These are phyloP conservation scores for Marasmius tenuissimus DNA, from an alignment of 1,284 basidiomycete genomes.

Conservation along the genomic window DNA sequence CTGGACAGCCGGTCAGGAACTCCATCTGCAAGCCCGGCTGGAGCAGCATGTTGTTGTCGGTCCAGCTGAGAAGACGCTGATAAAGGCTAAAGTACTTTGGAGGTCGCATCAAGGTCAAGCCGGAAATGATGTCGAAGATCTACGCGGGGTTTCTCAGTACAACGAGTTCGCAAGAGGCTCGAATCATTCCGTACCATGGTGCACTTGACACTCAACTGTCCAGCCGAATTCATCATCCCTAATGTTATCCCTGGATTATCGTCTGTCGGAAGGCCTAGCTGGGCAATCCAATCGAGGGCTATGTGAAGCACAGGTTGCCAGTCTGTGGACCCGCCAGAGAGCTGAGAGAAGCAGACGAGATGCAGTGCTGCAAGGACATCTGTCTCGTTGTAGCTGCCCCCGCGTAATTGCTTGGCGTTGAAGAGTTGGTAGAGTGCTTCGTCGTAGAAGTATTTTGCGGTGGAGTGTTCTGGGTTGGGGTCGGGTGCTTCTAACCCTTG, in stretches of 20 bases:
- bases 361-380: conserved; percentile 76
- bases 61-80: conserved; percentile 49
- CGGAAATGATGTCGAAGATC: conserved; percentile 78
- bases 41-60: conserved; percentile 22
- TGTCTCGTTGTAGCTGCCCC: conserved; percentile 50
- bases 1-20: conserved; percentile 69
- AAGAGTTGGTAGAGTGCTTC: conserved; percentile 58
- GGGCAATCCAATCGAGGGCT: conserved; percentile 70
- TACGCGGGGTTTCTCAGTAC: conserved; percentile 27
- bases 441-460: conserved; percentile 66
- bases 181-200: conserved; percentile 58
- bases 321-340: conserved; percentile 61
- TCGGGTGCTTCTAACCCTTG: conserved; percentile 58
- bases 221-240: conserved; percentile 49
- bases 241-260: conserved; percentile 63
- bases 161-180: conserved; percentile 7
- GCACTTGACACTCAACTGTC: conserved; percentile 62
- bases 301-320: conserved; percentile 68
- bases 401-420: conserved; percentile 47
- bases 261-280: conserved; percentile 57
- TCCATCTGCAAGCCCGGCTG: conserved; percentile 51
- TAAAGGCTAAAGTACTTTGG: conserved; percentile 69
- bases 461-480: conserved; percentile 52
- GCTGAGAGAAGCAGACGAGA: conserved; percentile 66
- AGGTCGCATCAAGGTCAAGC: conserved; percentile 56